Percentiles rank a stretch among this genome's conserved stretches.
These are phyloP conservation scores for Pseudotulostoma volvatum DNA, from an alignment of 495 filamentous ascomycete species.

Conservation along the genomic window DNA sequence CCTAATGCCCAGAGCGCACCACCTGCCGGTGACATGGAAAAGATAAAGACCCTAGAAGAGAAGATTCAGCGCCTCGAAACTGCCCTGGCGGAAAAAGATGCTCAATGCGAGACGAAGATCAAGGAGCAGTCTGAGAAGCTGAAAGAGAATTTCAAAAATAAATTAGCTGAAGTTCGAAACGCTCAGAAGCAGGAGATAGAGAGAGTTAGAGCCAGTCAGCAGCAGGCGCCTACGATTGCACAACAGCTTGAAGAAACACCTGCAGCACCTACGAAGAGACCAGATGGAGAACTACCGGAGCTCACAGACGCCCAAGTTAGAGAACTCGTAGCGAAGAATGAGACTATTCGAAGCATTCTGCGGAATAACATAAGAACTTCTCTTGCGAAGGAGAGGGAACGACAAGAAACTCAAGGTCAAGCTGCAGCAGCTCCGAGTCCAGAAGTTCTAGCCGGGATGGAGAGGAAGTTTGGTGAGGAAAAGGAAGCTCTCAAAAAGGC, in stretches of 20 bases:
- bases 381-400: slow-evolving; percentile 39
- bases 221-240: slow-evolving; percentile 35
- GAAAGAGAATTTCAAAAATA: slow-evolving; percentile 53
- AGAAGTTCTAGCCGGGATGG: slow-evolving; percentile 20
- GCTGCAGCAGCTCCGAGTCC: slow-evolving; percentile 9
- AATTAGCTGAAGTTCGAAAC: slow-evolving; percentile 44
- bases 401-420: slow-evolving; percentile 26
- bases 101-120: slow-evolving; percentile 38
- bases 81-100: slow-evolving; percentile 32
- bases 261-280: slow-evolving; percentile 20
- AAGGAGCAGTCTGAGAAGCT: slow-evolving; percentile 54
- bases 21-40: slow-evolving; percentile 17
- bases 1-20: slow-evolving; percentile 24
- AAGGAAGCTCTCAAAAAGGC: slow-evolving; percentile 50
- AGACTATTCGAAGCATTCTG: slow-evolving; percentile 48
- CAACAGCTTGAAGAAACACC: slow-evolving; percentile 17
- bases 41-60: slow-evolving; percentile 26
- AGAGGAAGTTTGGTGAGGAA: slow-evolving; percentile 36
- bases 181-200: slow-evolving; percentile 42
- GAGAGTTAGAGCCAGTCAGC: slow-evolving; percentile 48
- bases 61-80: slow-evolving; percentile 34
- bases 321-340: slow-evolving; percentile 46
- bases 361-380: slow-evolving; percentile 47
- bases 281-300: slow-evolving; percentile 16
- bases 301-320: slow-evolving; percentile 45